Evolutionary conservation across 352 stramenopile species (phyloP).

Genomic region (Halophytophthora polymorphica): DNA sequence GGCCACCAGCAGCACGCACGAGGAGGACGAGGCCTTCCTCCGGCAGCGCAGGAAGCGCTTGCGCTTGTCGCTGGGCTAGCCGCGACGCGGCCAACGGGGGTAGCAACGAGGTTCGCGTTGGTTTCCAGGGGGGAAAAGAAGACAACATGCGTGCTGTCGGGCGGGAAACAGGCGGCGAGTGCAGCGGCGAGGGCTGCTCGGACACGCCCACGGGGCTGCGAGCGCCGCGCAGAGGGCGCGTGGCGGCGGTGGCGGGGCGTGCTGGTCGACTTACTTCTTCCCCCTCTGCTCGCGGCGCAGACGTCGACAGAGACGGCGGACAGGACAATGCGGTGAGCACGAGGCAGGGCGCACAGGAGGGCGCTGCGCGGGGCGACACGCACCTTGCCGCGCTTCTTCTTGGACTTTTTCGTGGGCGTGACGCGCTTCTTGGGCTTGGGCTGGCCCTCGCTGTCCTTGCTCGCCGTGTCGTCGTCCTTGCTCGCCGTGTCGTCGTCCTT

Average conservation of each 20-base stretch:
- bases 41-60: slow-evolving; percentile 40
- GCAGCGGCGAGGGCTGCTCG: too few species aligned
- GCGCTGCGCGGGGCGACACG: background rate
- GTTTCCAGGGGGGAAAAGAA: slow-evolving; percentile 21
- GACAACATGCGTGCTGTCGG: slow-evolving; percentile 8
- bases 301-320: too few species aligned
- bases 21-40: slow-evolving; percentile 29
- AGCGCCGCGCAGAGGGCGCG: too few species aligned
- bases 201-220: too few species aligned
- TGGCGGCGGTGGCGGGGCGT: too few species aligned
- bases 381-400: slow-evolving; percentile 63
- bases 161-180: too few species aligned
- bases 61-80: slow-evolving; percentile 36
- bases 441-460: slow-evolving; percentile 21
- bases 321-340: too few species aligned
- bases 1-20: slow-evolving; percentile 10
- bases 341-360: too few species aligned
- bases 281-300: too few species aligned
- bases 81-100: too few species aligned
- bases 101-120: too few species aligned
- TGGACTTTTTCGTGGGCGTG: slow-evolving; percentile 50
- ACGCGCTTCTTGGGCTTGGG: slow-evolving; percentile 24
- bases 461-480: slow-evolving; percentile 12
- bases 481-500: slow-evolving; percentile 8
- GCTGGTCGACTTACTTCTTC: too few species aligned